Conservation (phyloP, 2,329 filamentous ascomycete genomes). For the Thelonectria discophora region DNA sequence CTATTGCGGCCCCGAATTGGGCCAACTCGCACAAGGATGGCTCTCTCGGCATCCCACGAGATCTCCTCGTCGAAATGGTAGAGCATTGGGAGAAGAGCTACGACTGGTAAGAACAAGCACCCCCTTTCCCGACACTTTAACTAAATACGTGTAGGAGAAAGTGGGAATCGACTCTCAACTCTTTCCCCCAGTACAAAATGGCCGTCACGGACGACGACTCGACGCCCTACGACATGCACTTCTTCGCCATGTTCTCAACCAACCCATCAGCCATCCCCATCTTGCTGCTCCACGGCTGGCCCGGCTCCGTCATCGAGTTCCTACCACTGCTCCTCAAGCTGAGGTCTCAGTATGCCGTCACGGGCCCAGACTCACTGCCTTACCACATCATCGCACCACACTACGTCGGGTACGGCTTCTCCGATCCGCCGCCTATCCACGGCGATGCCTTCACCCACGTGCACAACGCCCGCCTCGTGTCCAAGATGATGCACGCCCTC, state of each 20-base stretch:
- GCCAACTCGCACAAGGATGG: slow-evolving; percentile 11
- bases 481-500: slow-evolving; percentile 14
- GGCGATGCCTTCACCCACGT: slow-evolving; percentile 2
- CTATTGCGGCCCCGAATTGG: background rate
- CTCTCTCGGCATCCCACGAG: slow-evolving; percentile 1
- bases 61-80: slow-evolving; percentile 6
- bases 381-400: slow-evolving; percentile 17
- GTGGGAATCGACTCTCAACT: slow-evolving; percentile 30
- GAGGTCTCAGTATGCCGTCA: background rate
- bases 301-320: slow-evolving; percentile 31
- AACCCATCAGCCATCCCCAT: slow-evolving; percentile 9
- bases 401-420: slow-evolving; percentile 14
- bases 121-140: background rate
- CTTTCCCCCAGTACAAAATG: slow-evolving; percentile 29
- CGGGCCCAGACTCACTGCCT: slow-evolving; percentile 10
- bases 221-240: slow-evolving; percentile 20
- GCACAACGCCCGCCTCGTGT: slow-evolving; percentile 13
- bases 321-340: slow-evolving; percentile 21
- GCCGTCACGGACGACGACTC: slow-evolving; percentile 13
- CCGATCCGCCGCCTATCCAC: slow-evolving; percentile 6
- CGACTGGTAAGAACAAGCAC: slow-evolving; percentile 6
- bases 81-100: slow-evolving; percentile 6
- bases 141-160: slow-evolving; percentile 10
- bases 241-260: slow-evolving; percentile 24
- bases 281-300: slow-evolving; percentile 30